Evolutionary conservation across 2,329 filamentous ascomycete species (phyloP).

Genomic region (Hypoxylon rubiginosum): DNA sequence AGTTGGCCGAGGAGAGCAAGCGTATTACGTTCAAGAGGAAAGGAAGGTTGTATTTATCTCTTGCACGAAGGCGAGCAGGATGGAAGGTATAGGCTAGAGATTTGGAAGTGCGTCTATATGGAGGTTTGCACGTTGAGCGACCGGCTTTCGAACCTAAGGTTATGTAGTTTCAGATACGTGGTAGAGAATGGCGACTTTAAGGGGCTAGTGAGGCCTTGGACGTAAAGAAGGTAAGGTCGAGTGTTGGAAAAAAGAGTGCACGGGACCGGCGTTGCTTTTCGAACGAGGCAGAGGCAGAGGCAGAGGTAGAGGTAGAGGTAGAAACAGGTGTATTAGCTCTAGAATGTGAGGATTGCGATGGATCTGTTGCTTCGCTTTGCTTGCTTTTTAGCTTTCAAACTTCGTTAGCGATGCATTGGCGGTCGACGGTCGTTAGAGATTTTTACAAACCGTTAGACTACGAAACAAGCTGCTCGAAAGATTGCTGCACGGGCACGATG

Average conservation of each 20-base stretch:
- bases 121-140: neutral
- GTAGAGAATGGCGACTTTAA: neutral
- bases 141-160: neutral
- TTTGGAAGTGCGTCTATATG: neutral
- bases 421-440: neutral
- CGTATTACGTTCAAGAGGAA: slow-evolving; percentile 1
- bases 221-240: neutral
- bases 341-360: slow-evolving; percentile 27
- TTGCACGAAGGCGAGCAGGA: neutral
- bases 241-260: neutral
- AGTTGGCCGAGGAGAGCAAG: slow-evolving; percentile 4
- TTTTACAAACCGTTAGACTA: neutral
- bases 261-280: slow-evolving; percentile 1
- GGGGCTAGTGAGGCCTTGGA: neutral
- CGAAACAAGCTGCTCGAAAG: neutral
- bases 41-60: slow-evolving; percentile 4
- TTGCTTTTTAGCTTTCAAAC: slow-evolving; percentile 15
- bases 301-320: neutral
- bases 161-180: neutral
- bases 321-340: neutral
- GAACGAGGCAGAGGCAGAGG: too few relatives aligned
- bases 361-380: neutral
- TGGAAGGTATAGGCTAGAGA: slow-evolving; percentile 2
- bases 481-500: neutral
- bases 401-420: slow-evolving; percentile 15